Evolutionary conservation across 2,329 filamentous ascomycete species (phyloP).

Genomic region (Sporothrix pallida): DNA sequence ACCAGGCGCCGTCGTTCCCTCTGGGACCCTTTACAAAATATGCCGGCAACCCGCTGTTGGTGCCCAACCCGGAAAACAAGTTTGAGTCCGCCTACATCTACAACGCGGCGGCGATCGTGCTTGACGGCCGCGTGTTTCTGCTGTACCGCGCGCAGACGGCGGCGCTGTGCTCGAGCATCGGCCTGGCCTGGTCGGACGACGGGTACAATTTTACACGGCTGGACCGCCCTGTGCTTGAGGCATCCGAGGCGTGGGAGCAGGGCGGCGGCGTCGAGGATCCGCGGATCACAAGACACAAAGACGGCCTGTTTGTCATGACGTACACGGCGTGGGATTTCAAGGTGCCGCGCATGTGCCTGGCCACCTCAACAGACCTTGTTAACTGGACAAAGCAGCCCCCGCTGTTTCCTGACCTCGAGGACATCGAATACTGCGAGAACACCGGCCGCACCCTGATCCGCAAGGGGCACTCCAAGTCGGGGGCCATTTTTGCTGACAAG

Average conservation of each 20-base stretch:
- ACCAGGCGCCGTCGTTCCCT: constrained; percentile 34
- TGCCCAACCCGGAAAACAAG: constrained; percentile 38
- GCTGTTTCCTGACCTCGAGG: constrained; percentile 40
- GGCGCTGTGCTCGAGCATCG: constrained; percentile 44
- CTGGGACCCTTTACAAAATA: constrained; percentile 38
- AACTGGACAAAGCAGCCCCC: constrained; percentile 45
- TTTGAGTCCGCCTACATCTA: constrained; percentile 39
- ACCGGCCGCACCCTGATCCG: constrained; percentile 28
- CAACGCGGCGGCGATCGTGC: constrained; percentile 27
- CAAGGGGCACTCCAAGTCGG: constrained; percentile 27
- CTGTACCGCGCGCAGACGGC: constrained; percentile 48
- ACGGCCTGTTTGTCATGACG: constrained; percentile 48
- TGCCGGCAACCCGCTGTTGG: constrained; percentile 37
- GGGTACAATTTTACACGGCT: constrained; percentile 46
- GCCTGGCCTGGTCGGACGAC: constrained; percentile 47
- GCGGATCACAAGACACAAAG: constrained; percentile 44
- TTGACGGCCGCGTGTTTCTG: constrained; percentile 36
- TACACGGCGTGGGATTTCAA: constrained; percentile 46
- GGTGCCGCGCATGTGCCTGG: constrained; percentile 45
- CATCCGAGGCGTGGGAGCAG: constrained; percentile 45
- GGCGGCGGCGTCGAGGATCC: constrained; percentile 47
- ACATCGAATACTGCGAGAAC: constrained; percentile 31
- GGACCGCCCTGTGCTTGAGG: constrained; percentile 43
- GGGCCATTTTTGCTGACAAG: constrained; percentile 20
- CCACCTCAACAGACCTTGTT: constrained; percentile 47